Base-by-base conservation (phyloP, 805 yeast genomes). In the Cephaloascus albidus region DNA sequence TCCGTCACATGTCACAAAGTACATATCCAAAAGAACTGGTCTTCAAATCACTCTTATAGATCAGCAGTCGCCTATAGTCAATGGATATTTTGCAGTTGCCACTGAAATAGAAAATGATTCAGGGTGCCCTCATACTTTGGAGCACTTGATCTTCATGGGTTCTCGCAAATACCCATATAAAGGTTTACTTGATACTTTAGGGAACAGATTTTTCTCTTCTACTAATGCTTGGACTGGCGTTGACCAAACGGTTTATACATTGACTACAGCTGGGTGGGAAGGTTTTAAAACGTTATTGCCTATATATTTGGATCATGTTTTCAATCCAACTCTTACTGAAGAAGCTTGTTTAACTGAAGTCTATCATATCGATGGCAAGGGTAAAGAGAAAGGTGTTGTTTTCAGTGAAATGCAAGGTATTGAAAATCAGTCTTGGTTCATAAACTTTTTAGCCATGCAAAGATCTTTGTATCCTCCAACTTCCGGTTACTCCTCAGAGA, bases 161-260 rank as follows among this genome's bases (percentile, higher is more conserved):
- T 85, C 96, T 2, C 68, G 81, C 46, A 78, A 80, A 42, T 85
- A 78, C 50, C 97, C 97, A 0, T 90, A 82, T 58, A 90, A 90
- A 58, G 97, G 98, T 6, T 65, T 89, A 37, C 65, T 93, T 36
- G 98, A 93, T 53, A 80, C 80, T 10, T 70, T 89, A 38, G 95
- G 97, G 4, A 86, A 87, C 53, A 62, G 85, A 41, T 80, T 87
- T 45, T 84, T 81, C 59, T 83, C 96, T 2, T 70, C 78, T 4
- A 93, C 97, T 0, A 93, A 93, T 54, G 98, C 98, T 0, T 89
- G 96, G 96, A 93, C 98, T 0, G 87, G 83, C 1, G 86, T 93
- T 3, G 97, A 93, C 60, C 95, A 86, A 54, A 93, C 98, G 0
- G 96, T 88, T 2, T 93, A 93, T 51, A 87, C 96, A 2, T 66